Evolutionary conservation across 371 early-diverging fungal genomes (phyloP).

Genomic region (Apophysomyces ossiformis): DNA sequence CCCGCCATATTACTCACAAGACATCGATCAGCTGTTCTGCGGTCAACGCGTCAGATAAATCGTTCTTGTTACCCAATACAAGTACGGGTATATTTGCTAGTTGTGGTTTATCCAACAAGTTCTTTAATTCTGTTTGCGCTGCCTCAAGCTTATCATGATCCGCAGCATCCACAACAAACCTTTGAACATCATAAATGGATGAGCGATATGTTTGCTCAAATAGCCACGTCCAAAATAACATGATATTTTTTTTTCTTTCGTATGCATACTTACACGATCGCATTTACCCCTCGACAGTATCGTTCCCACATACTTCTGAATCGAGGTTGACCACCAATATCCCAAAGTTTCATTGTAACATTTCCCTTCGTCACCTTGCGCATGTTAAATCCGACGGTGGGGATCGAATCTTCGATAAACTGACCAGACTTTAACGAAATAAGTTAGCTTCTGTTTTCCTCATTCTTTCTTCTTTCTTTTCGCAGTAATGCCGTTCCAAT

Average conservation of each 20-base stretch:
- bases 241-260: background rate
- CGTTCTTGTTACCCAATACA: slow-evolving; percentile 99
- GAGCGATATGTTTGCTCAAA: no score
- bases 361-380: slow-evolving; percentile 91
- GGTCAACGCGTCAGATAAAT: slow-evolving; percentile 87
- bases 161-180: slow-evolving; percentile 96
- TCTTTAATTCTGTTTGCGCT: slow-evolving; percentile 90
- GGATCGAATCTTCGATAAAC: slow-evolving; percentile 96
- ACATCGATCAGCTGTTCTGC: slow-evolving; percentile 93
- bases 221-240: no score
- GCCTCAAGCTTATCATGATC: slow-evolving; percentile 92
- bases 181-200: slow-evolving; percentile 23
- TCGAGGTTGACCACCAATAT: slow-evolving; percentile 97
- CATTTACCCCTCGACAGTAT: slow-evolving; percentile 94
- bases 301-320: slow-evolving; percentile 99
- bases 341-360: slow-evolving; percentile 98
- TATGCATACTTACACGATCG: slow-evolving; percentile 84
- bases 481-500: background rate
- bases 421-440: slow-evolving; percentile 75
- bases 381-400: slow-evolving; percentile 99
- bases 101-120: slow-evolving; percentile 89
- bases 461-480: background rate
- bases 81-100: slow-evolving; percentile 93
- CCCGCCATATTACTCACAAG: slow-evolving; percentile 59
- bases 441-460: no score